phyloP scores from a whole-genome alignment of 176 grass and related monocot genomes.

The Microstegium vimineum region DNA sequence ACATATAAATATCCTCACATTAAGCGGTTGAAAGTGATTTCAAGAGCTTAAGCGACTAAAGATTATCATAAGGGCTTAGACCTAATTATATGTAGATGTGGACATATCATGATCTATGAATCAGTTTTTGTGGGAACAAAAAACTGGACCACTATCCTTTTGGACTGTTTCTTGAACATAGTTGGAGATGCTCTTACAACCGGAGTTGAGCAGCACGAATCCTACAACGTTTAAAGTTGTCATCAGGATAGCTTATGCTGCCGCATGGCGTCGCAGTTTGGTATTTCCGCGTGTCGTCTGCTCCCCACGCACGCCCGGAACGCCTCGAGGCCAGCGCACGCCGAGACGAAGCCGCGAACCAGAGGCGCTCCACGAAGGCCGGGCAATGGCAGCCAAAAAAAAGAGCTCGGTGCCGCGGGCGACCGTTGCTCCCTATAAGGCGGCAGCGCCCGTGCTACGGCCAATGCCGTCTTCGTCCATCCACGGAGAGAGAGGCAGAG shows the following conservation, averaged over 20 bases:
- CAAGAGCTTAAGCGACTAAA: no score
- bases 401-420: neutral
- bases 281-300: neutral
- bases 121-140: neutral
- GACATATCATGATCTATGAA: neutral
- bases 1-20: no score
- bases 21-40: neutral
- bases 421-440: conserved; percentile 5
- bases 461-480: conserved; percentile 3
- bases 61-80: neutral
- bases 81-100: neutral
- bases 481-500: conserved; percentile 42
- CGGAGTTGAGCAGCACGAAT: no score
- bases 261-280: neutral
- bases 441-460: neutral
- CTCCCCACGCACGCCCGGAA: neutral
- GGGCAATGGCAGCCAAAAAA: conserved; percentile 1
- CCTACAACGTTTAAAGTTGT: no score
- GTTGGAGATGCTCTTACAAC: neutral
- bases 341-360: neutral
- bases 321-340: no score
- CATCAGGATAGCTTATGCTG: no score
- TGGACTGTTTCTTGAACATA: neutral
- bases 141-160: neutral
- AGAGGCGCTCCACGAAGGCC: conserved; percentile 21